These are phyloP conservation scores for Colletotrichum chlorophyti DNA, from an alignment of 2,329 filamentous ascomycete species.

Conservation along the genomic window DNA sequence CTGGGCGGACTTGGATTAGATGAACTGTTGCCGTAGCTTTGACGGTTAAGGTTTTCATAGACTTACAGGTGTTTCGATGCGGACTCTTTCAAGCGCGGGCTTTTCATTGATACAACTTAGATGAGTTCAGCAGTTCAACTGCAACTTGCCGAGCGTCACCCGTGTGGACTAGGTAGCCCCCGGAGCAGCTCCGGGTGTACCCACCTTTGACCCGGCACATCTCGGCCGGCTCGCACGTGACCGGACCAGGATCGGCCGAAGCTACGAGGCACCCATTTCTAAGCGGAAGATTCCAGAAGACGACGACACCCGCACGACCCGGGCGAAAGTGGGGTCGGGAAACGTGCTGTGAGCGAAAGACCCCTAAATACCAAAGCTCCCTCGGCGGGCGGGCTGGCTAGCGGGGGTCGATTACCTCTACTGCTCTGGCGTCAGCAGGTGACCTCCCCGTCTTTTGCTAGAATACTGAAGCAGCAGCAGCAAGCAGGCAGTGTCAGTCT, in stretches of 20 bases:
- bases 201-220: neutral
- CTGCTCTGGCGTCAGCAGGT: neutral
- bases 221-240: conserved; percentile 6
- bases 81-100: too few relatives aligned
- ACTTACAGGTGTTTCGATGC: too few relatives aligned
- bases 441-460: too few relatives aligned
- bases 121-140: too few relatives aligned
- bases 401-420: conserved; percentile 8
- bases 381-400: conserved; percentile 3
- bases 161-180: too few relatives aligned
- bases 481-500: neutral
- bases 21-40: too few relatives aligned
- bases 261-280: conserved; percentile 25
- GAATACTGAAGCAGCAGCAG: neutral
- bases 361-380: conserved; percentile 15
- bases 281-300: conserved; percentile 29
- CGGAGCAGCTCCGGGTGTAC: too few relatives aligned
- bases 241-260: neutral
- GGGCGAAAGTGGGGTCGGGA: conserved; percentile 14
- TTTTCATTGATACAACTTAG: too few relatives aligned
- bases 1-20: too few relatives aligned
- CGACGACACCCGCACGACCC: conserved; percentile 11
- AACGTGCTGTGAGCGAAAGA: conserved; percentile 1
- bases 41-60: too few relatives aligned
- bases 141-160: too few relatives aligned